These are phyloP conservation scores for Halteria grandinella DNA, from an alignment of 73 alveolate genomes.

Conservation along the genomic window DNA sequence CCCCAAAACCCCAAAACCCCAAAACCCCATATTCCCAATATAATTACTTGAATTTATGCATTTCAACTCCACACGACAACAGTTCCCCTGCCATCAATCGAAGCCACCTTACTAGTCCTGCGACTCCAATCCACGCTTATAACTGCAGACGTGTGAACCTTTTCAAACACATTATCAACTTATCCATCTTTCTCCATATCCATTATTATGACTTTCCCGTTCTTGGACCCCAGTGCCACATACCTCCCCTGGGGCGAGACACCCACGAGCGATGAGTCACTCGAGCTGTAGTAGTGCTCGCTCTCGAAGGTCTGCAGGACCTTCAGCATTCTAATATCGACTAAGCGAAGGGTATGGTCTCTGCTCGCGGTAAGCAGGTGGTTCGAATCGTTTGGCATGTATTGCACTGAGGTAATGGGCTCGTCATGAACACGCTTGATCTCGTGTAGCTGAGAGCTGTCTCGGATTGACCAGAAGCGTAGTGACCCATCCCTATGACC, in stretches of 20 bases:
- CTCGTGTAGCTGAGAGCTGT: conserved; percentile 24
- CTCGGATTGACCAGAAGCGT: conserved; percentile 57
- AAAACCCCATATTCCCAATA: too few relatives aligned
- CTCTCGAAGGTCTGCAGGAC: conserved; percentile 53
- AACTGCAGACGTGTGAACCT: conserved; percentile 43
- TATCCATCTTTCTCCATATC: conserved; percentile 41
- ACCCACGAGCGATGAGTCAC: conserved; percentile 29
- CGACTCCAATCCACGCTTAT: conserved; percentile 65
- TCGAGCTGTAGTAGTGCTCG: conserved; percentile 52
- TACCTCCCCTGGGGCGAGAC: conserved; percentile 44
- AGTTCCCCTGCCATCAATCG: too few relatives aligned
- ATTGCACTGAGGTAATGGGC: conserved; percentile 26
- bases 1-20: too few relatives aligned
- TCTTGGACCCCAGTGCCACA: conserved; percentile 54
- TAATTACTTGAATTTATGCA: too few relatives aligned
- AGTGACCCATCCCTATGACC: conserved; percentile 76
- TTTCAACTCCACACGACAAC: too few relatives aligned
- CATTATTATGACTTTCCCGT: conserved; percentile 57
- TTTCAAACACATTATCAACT: conserved; percentile 54
- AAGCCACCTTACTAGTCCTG: too few relatives aligned
- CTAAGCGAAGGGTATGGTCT: conserved; percentile 49
- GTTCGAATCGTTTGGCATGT: conserved; percentile 55
- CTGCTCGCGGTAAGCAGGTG: conserved; percentile 49
- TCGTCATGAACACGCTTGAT: conserved; percentile 66
- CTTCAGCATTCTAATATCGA: conserved; percentile 57